Percentiles rank a stretch among this genome's conserved stretches.
phyloP scores from a whole-genome alignment of 208 protist species.

The Trypanosoma vivax region DNA sequence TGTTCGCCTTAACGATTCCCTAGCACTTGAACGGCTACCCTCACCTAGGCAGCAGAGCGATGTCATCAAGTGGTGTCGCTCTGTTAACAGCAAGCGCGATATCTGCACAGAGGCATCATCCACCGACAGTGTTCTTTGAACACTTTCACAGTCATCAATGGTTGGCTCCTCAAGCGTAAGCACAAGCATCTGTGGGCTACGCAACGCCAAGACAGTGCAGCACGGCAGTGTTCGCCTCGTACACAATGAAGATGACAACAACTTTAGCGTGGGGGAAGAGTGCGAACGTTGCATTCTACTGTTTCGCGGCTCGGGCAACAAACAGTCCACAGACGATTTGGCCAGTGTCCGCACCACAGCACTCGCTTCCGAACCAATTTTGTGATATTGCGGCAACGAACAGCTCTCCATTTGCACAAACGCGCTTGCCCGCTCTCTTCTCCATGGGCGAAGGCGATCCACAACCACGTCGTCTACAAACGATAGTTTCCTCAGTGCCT shows the following conservation, averaged over 20 bases:
- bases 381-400: not conserved
- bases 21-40: not conserved
- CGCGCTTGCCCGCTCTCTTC: slow-evolving; percentile 22
- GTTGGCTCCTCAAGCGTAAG: slow-evolving; percentile 5
- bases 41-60: slow-evolving; percentile 19
- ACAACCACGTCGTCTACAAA: slow-evolving; percentile 20
- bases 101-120: slow-evolving; percentile 30
- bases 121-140: slow-evolving; percentile 7
- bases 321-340: not conserved
- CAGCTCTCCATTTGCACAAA: not conserved
- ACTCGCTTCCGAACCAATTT: not conserved
- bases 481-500: not conserved
- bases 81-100: slow-evolving; percentile 27
- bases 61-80: slow-evolving; percentile 49
- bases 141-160: not conserved
- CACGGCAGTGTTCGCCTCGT: not conserved
- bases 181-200: slow-evolving; percentile 50
- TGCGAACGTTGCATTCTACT: not conserved
- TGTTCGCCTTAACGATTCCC: not conserved
- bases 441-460: slow-evolving; percentile 77
- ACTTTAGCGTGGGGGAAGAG: not conserved
- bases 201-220: slow-evolving; percentile 33
- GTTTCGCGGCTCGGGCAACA: too few relatives aligned
- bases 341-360: not conserved
- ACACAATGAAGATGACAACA: not conserved